Evolutionary conservation across 192 early-diverging fungal genomes (phyloP), one percentile per base, ranked within the genome.

Genomic region (Helicostylum pulchrum): DNA sequence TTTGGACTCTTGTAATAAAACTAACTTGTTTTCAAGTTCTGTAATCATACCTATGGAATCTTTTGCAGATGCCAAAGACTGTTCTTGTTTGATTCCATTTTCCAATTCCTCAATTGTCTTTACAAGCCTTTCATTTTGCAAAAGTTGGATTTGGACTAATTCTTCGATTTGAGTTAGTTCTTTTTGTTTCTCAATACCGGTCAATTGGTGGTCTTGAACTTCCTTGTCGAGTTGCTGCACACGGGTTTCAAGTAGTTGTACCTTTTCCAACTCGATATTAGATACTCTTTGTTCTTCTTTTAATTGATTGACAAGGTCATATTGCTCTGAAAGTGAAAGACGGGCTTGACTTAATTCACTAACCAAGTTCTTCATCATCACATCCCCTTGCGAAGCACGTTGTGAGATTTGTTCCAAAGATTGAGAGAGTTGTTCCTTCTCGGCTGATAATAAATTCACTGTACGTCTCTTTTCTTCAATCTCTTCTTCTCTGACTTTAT

Each of bases 401-500:
- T 72, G 39, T 17, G 48, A 31, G 14, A 72, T 50, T 6, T 20
- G n/a, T 19, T 46, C 51, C 14, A 66, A 23, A 36, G 49, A 51
- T 0, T n/a, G 31, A 7, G 67, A 54, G 19, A 66, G 19, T 2
- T 62, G 44, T 50, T 65, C 32, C 30, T 62, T 62, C 20, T 72
- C 59, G 10, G 58, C 17, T 20, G 64, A 59, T n/a, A 72, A 21
- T 21, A 60, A 45, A 1, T 44, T 51, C 0, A 67, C 48, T 15
- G 65, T 66, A 11, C 51, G 36, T 19, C 61, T 56, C 36, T 66
- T 66, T 11, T 43, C 64, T 59, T 75, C 73, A 26, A 70, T 51
- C 14, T 69, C 73, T 20, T 65, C 68, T 26, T 67, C 73, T 20
- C 68, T 63, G 3, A 66, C 53, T 19, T 56, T 57, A 34, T 66